phyloP scores from a whole-genome alignment of 2,329 filamentous ascomycete genomes.

The Hypoxylon sp. region DNA sequence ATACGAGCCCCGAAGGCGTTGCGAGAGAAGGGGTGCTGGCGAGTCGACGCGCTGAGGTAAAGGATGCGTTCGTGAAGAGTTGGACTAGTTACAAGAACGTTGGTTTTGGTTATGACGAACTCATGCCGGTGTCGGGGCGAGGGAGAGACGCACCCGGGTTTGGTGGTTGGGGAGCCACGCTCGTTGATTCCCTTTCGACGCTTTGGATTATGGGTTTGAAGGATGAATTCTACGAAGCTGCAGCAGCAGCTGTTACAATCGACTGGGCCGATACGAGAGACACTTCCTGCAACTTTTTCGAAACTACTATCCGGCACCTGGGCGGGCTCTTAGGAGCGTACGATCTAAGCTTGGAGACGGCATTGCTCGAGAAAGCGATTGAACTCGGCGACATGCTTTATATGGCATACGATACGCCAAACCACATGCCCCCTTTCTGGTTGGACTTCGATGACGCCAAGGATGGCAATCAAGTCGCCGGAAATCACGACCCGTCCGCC shows the following conservation, averaged over 20 bases:
- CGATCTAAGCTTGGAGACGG: conserved; percentile 59
- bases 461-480: conserved; percentile 53
- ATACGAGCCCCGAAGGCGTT: conserved; percentile 45
- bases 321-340: conserved; percentile 62
- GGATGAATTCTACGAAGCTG: conserved; percentile 68
- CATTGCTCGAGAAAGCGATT: conserved; percentile 59
- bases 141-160: conserved; percentile 48
- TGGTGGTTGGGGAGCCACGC: conserved; percentile 64
- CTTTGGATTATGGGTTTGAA: conserved; percentile 72
- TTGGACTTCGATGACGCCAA: conserved; percentile 64
- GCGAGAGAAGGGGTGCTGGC: conserved; percentile 48
- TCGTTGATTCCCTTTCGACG: conserved; percentile 72
- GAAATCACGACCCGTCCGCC: conserved; percentile 55
- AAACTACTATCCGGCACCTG: conserved; percentile 62
- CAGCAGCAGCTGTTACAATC: conserved; percentile 62
- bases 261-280: conserved; percentile 62
- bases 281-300: conserved; percentile 59
- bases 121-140: conserved; percentile 49
- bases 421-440: conserved; percentile 67
- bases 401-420: conserved; percentile 63
- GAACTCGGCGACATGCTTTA: conserved; percentile 64
- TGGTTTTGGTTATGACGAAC: conserved; percentile 49
- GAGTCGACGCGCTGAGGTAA: conserved; percentile 56
- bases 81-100: conserved; percentile 64
- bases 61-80: conserved; percentile 58